Conservation (phyloP, 805 yeast genomes). For the Saccharomycopsis olivae region DNA sequence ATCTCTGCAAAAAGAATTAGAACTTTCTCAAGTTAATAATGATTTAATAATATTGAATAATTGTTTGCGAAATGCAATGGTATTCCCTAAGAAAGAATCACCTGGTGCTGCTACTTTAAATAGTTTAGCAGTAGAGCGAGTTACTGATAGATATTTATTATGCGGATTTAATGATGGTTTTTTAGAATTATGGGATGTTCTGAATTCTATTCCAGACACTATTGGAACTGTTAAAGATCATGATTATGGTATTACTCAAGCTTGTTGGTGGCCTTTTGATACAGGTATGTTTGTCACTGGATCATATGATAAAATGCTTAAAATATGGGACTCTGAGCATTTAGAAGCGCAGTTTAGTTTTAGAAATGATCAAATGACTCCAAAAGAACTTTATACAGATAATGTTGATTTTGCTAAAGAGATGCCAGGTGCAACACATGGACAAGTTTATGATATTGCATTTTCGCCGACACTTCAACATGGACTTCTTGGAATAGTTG, state of each 20-base stretch:
- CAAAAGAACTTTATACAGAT: not conserved
- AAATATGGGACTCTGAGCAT: constrained; percentile 70
- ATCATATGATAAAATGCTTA: constrained; percentile 68
- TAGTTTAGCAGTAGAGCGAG: not conserved
- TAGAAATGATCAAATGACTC: constrained; percentile 23
- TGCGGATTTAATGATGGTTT: not conserved
- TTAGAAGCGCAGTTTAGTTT: constrained; percentile 60
- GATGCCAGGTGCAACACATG: no score
- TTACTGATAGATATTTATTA: no score
- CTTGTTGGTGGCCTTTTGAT: constrained; percentile 86
- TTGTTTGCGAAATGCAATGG: no score
- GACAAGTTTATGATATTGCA: constrained; percentile 28
- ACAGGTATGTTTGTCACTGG: constrained; percentile 77
- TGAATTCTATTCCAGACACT: not conserved
- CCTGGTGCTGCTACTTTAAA: no score
- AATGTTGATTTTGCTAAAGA: not conserved
- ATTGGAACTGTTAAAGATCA: constrained; percentile 33
- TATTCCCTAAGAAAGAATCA: no score
- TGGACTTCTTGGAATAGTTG: constrained; percentile 58
- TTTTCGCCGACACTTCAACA: constrained; percentile 35
- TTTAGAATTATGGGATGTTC: not conserved
- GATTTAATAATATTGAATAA: no score
- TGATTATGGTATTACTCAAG: constrained; percentile 57
- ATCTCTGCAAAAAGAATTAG: no score
- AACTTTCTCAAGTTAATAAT: not conserved